phyloP scores from a whole-genome alignment of 768 basidiomycete genomes.

The Tulasnella sp. region DNA sequence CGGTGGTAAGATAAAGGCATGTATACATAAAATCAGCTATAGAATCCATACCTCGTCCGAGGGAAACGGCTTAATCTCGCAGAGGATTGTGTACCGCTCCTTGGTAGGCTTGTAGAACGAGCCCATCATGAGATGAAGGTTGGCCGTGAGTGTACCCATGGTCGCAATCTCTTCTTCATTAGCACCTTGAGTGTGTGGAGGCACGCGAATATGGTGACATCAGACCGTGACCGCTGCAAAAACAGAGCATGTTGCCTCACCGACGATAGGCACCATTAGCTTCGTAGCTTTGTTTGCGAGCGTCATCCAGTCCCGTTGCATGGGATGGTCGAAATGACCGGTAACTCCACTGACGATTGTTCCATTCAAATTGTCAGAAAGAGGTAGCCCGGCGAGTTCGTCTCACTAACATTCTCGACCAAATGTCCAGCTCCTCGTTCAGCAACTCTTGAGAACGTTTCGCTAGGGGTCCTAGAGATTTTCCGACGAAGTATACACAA shows the following conservation, averaged over 20 bases:
- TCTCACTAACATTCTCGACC: slow-evolving; percentile 45
- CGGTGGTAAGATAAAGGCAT: background rate
- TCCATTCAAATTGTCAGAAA: background rate
- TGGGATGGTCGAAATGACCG: slow-evolving; percentile 87
- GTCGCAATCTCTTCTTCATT: slow-evolving; percentile 84
- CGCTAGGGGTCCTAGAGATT: slow-evolving; percentile 79
- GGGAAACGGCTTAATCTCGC: slow-evolving; percentile 89
- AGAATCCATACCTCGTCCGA: slow-evolving; percentile 70
- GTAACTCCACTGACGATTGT: slow-evolving; percentile 52
- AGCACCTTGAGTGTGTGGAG: slow-evolving; percentile 46
- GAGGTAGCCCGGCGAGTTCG: slow-evolving; percentile 25
- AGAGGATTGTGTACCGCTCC: slow-evolving; percentile 83
- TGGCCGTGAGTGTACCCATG: slow-evolving; percentile 90
- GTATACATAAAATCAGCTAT: background rate
- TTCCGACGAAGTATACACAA: slow-evolving; percentile 87
- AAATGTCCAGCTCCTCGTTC: slow-evolving; percentile 71
- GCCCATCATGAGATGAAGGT: slow-evolving; percentile 91
- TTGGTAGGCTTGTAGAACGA: slow-evolving; percentile 86
- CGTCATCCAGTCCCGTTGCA: slow-evolving; percentile 69
- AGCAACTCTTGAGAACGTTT: slow-evolving; percentile 62
- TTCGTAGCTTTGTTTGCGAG: slow-evolving; percentile 63
- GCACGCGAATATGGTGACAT: background rate
- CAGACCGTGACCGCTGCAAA: background rate
- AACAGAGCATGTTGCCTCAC: slow-evolving; percentile 32
- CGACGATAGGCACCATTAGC: slow-evolving; percentile 69